phyloP scores from a whole-genome alignment of 2,329 filamentous ascomycete genomes.

The Xylariaceae sp. region DNA sequence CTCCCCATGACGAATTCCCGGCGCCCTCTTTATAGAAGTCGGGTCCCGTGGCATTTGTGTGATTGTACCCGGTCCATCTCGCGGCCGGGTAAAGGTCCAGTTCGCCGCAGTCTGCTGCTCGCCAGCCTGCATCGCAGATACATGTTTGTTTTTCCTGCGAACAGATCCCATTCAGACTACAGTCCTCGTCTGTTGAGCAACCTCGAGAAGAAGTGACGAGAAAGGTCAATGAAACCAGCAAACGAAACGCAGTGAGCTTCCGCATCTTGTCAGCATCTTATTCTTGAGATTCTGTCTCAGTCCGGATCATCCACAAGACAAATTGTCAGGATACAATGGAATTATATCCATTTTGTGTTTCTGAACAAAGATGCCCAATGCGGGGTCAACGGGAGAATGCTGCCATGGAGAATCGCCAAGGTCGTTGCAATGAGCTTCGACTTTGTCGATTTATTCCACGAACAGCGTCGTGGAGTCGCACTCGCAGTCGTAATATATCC shows the following conservation, averaged over 20 bases:
- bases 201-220: slow-evolving; percentile 3
- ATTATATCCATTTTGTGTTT: not conserved
- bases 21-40: slow-evolving; percentile 27
- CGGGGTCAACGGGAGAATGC: slow-evolving; percentile 2
- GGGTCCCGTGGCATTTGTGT: slow-evolving; percentile 33
- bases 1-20: slow-evolving; percentile 44
- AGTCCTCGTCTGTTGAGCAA: slow-evolving; percentile 30
- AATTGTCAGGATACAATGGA: not conserved
- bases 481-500: not conserved
- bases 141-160: slow-evolving; percentile 19
- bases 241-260: not conserved
- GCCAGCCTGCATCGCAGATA: slow-evolving; percentile 40
- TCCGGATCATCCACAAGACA: not conserved
- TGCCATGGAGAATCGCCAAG: not conserved
- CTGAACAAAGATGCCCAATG: not conserved
- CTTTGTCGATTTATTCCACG: slow-evolving; percentile 13
- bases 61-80: slow-evolving; percentile 41
- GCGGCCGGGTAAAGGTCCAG: slow-evolving; percentile 41
- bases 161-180: slow-evolving; percentile 38
- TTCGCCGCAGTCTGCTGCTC: slow-evolving; percentile 38
- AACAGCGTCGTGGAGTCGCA: slow-evolving; percentile 5
- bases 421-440: not conserved
- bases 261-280: not conserved
- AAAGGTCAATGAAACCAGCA: not conserved
- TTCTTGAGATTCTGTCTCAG: not conserved